These are phyloP conservation scores for Hypholoma fasciculare DNA, from an alignment of 768 basidiomycete species.

Conservation along the genomic window DNA sequence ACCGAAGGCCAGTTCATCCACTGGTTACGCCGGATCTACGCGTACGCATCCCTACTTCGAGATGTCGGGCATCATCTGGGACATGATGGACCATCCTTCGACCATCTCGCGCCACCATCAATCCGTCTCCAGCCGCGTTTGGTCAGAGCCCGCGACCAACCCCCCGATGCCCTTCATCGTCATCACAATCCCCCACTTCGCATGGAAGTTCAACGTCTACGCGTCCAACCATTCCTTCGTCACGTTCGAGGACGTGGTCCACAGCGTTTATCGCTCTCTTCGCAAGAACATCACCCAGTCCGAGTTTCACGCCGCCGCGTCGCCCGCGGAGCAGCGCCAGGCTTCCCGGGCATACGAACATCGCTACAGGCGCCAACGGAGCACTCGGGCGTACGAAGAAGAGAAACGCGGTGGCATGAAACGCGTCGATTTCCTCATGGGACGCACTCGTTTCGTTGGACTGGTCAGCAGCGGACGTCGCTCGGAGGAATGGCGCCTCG, in stretches of 20 bases:
- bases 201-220: slow-evolving; percentile 36
- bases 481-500: slow-evolving; percentile 5
- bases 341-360: slow-evolving; percentile 48
- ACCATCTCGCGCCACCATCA: slow-evolving; percentile 22
- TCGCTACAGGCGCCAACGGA: slow-evolving; percentile 40
- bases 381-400: slow-evolving; percentile 32
- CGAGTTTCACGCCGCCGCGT: slow-evolving; percentile 44
- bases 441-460: slow-evolving; percentile 44
- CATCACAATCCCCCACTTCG: slow-evolving; percentile 29
- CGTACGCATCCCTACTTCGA: slow-evolving; percentile 29
- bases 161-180: slow-evolving; percentile 29
- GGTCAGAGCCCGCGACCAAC: slow-evolving; percentile 33
- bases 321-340: slow-evolving; percentile 30
- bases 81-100: slow-evolving; percentile 29
- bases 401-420: slow-evolving; percentile 55
- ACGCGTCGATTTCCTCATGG: slow-evolving; percentile 59
- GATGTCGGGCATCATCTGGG: slow-evolving; percentile 25
- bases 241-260: slow-evolving; percentile 37
- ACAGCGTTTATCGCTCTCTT: slow-evolving; percentile 22
- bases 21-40: slow-evolving; percentile 2
- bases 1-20: slow-evolving; percentile 1
- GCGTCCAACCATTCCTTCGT: slow-evolving; percentile 27
- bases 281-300: slow-evolving; percentile 23
- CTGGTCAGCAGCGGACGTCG: slow-evolving; percentile 25
- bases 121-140: slow-evolving; percentile 21